Conservation (phyloP, 768 basidiomycete species). For the Xanthoconium stramineum region DNA sequence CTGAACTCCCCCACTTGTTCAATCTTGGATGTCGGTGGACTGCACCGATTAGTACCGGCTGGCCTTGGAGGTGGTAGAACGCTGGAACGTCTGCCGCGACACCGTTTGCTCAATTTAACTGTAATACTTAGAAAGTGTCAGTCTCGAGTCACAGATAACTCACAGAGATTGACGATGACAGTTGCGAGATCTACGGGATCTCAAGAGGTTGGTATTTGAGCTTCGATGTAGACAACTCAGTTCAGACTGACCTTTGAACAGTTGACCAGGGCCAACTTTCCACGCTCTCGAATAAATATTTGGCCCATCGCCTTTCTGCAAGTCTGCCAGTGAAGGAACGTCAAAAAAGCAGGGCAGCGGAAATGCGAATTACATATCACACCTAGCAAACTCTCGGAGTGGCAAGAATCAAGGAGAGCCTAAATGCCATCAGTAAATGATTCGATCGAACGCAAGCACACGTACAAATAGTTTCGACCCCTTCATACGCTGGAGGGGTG, state of each 20-base stretch:
- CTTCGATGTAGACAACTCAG: not conserved
- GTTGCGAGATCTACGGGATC: constrained; percentile 6
- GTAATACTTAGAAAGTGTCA: not conserved
- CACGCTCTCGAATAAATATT: constrained; percentile 17
- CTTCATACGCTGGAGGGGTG: constrained; percentile 17
- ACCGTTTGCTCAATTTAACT: constrained; percentile 13
- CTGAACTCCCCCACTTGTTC: constrained; percentile 12
- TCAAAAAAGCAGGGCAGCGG: not conserved
- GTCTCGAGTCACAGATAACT: not conserved
- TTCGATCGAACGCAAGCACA: not conserved
- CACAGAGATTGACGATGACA: constrained; percentile 6
- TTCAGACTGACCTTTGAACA: constrained; percentile 12
- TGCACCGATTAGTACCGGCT: not conserved
- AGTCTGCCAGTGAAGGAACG: constrained; percentile 9
- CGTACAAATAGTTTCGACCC: constrained; percentile 22
- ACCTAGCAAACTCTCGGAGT: constrained; percentile 28
- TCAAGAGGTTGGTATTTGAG: not conserved
- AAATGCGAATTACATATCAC: not conserved
- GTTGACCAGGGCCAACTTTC: constrained; percentile 9
- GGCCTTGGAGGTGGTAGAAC: not conserved
- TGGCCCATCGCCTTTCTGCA: constrained; percentile 13
- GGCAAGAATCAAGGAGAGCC: constrained; percentile 31
- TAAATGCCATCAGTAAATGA: constrained; percentile 1
- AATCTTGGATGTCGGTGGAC: constrained; percentile 2
- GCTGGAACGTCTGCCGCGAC: not conserved